Percentiles rank a stretch among this genome's conserved stretches.
These are phyloP conservation scores for Phaeoacremonium minimum DNA, from an alignment of 2,329 filamentous ascomycete species.

Conservation along the genomic window DNA sequence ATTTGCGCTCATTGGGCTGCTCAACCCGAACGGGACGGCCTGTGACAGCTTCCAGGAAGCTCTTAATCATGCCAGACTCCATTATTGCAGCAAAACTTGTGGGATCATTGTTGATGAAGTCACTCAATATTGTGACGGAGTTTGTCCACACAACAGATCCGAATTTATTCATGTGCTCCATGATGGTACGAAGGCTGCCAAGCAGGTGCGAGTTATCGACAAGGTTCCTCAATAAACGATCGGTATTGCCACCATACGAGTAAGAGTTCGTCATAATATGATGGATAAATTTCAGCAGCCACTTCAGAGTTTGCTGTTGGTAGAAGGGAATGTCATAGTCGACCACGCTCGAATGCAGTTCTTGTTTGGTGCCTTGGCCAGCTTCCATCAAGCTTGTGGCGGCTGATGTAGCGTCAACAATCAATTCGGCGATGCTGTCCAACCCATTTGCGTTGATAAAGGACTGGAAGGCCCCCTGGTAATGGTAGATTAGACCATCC, in stretches of 20 bases:
- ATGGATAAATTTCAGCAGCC: conserved; percentile 92
- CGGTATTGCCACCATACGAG: conserved; percentile 71
- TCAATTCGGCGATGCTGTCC: conserved; percentile 83
- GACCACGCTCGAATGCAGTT: conserved; percentile 72
- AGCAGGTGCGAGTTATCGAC: conserved; percentile 90
- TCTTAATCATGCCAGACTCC: conserved; percentile 86
- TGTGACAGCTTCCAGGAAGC: conserved; percentile 78
- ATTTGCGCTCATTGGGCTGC: conserved; percentile 14
- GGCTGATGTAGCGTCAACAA: conserved; percentile 71
- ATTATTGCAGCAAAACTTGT: conserved; percentile 96
- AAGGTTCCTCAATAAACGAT: conserved; percentile 84
- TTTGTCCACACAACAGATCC: conserved; percentile 96
- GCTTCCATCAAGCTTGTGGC: conserved; percentile 62
- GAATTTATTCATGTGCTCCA: conserved; percentile 74
- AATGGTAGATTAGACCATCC: conserved; percentile 80
- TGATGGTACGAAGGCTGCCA: conserved; percentile 72
- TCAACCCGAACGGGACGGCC: conserved; percentile 39
- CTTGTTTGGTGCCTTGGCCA: conserved; percentile 66
- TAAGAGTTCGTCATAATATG: conserved; percentile 84
- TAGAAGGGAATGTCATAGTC: conserved; percentile 94
- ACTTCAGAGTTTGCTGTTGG: conserved; percentile 89
- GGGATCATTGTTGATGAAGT: conserved; percentile 97
- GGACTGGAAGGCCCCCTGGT: conserved; percentile 78
- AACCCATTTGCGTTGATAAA: conserved; percentile 81
- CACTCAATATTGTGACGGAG: conserved; percentile 84